phyloP scores from a whole-genome alignment of 176 grass and related monocot genomes.

The Rhynchospora pubera region DNA sequence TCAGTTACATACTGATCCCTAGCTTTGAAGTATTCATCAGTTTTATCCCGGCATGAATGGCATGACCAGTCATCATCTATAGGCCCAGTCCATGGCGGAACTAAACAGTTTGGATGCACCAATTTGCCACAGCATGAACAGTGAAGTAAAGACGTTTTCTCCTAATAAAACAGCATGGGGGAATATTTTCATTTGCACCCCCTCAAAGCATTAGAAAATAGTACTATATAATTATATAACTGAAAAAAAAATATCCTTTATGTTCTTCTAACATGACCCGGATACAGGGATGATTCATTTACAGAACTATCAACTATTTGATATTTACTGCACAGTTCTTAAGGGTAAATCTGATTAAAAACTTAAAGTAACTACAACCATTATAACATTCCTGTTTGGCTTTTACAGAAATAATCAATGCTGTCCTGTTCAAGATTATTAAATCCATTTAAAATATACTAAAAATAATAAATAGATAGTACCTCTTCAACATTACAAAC shows the following conservation, averaged over 20 bases:
- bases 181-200: not conserved
- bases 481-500: conserved; percentile 93
- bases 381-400: not conserved
- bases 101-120: conserved; percentile 80
- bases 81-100: conserved; percentile 82
- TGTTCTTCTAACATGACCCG: conserved; percentile 6
- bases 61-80: conserved; percentile 91
- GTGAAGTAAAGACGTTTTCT: conserved; percentile 74
- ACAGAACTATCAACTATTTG: not conserved
- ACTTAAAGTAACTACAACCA: not conserved
- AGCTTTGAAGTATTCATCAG: conserved; percentile 54
- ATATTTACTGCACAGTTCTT: not conserved
- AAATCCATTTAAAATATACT: not conserved
- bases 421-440: not conserved
- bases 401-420: conserved; percentile 11
- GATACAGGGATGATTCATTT: not conserved
- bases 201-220: not conserved
- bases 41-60: conserved; percentile 77
- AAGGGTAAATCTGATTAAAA: not conserved
- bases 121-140: conserved; percentile 87
- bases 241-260: not conserved
- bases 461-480: conserved; percentile 18
- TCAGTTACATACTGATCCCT: conserved; percentile 77
- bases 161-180: conserved; percentile 41
- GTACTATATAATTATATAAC: not conserved